Evolutionary conservation across 495 filamentous ascomycete genomes (phyloP), one percentile per base, ranked within the genome.

Genomic region (Penicillium mononematosum): DNA sequence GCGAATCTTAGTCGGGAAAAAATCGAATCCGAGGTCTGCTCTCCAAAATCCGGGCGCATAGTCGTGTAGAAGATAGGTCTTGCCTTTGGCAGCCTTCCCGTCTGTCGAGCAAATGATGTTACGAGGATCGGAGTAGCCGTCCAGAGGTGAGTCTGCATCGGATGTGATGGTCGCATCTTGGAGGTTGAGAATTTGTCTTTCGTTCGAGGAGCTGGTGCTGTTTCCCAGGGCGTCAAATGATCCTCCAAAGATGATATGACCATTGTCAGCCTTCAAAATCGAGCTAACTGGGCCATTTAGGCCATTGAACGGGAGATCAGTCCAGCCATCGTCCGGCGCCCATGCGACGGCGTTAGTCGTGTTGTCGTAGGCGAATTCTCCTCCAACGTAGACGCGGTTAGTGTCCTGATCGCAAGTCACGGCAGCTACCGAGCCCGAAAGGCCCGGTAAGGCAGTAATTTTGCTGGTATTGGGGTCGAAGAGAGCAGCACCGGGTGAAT

Each of bases 211-310:
- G 32, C 19, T 58, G 11, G 84, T 89, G 3, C 85, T 82, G 68
- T 96, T 97, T 24, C 91, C 91, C n/a, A 96, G 75, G 17, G 89
- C 90, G 56, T 88, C 88, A 70, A 99, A 99, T n/a, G 79, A 81
- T 46, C 94, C 94, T 45, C 91, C 95, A 60, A 96, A 99, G 45
- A 96, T 82, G 55, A 99, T 88, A 61, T 93, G 88, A 5, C 88
- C 89, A 63, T 88, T 85, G 17, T 85, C 78, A 16, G 84, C 82
- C 75, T 91, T 89, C 45, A 85, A 77, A 55, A 99, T 97, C 34
- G 91, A 88, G 49, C 81, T 85, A 45, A 99, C 92, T 11, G 92
- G 92, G 45, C 91, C 92, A 77, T 97, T 97, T 72, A 99, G 93
- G 27, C 94, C 95, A 46, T 85, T 81, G 77, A 99, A 99, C 9